These are phyloP conservation scores for Stachybotrys elegans DNA, from an alignment of 2,329 filamentous ascomycete species.

Conservation along the genomic window DNA sequence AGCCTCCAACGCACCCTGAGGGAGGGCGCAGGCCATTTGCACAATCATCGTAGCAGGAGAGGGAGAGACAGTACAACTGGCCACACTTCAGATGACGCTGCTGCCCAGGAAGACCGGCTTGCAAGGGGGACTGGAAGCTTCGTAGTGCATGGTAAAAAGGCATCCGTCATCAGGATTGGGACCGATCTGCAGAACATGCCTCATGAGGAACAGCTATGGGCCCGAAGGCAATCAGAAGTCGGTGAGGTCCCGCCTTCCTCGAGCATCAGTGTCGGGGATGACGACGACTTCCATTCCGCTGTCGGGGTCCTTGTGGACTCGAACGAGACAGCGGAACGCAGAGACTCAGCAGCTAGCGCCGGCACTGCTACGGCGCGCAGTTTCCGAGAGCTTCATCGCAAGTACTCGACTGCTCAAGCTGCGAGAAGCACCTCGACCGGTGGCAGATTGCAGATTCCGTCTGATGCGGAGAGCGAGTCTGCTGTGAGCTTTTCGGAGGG, in stretches of 20 bases:
- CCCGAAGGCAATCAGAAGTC: constrained; percentile 49
- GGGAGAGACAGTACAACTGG: constrained; percentile 53
- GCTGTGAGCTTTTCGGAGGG: constrained; percentile 58
- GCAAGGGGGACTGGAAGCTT: constrained; percentile 81
- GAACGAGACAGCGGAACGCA: constrained; percentile 42
- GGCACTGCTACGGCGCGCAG: constrained; percentile 64
- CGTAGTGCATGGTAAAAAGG: constrained; percentile 96
- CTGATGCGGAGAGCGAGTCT: constrained; percentile 56
- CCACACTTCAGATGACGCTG: constrained; percentile 29
- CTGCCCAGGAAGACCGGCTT: constrained; percentile 59
- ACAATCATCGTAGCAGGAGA: constrained; percentile 67
- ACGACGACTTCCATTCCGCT: constrained; percentile 51
- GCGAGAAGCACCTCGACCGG: constrained; percentile 35
- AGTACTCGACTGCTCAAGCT: constrained; percentile 50
- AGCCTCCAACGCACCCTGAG: constrained; percentile 87
- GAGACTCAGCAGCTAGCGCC: constrained; percentile 58
- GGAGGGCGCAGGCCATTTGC: constrained; percentile 65
- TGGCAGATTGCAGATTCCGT: constrained; percentile 40
- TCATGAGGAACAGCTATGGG: constrained; percentile 65
- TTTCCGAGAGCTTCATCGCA: constrained; percentile 57
- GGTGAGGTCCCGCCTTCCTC: constrained; percentile 31
- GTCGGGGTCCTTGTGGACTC: constrained; percentile 37
- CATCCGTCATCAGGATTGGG: constrained; percentile 93
- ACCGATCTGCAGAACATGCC: constrained; percentile 80
- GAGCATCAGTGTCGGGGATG: constrained; percentile 25